Base-by-base conservation (phyloP, 129 eudicot species). In the Pittosporum tobira region DNA sequence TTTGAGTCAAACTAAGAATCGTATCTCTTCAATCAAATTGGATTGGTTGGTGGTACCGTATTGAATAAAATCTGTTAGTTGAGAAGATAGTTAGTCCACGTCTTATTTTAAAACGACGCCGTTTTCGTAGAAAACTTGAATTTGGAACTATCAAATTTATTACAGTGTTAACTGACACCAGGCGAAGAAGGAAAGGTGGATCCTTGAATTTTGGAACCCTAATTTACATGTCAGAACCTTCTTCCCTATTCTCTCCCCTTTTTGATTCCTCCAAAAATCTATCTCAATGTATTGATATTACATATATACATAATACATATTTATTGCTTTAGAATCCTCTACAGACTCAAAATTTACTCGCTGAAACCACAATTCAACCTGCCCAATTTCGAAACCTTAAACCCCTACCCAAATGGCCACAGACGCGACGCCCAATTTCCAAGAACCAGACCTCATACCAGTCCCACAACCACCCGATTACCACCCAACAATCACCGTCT, bases 361-460 rank as follows among this genome's bases (percentile, higher is more conserved):
- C 31, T 25, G 15, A 21, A 22, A 45, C 36, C 61, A 16, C 43
- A 59, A 14, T 43, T 37, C 34, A 40, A 14, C 15, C 19, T 25
- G 15, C 4, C 14, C 12, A 20, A 21, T 42, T 58, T 59, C 47
- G 26, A 34, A 63, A 14, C 20, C 22, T 44, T 1, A 57, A 54
- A 12, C 30, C 72, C 58, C 29, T 49, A n/a, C 4, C 36, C n/a
- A n/a, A 28, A 84, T 84, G 88, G 88, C 94, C 43, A 79, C 94
- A 27, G 80, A 83, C 48, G 84, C 76, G 28, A 62, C 85, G 15
- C 36, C 96, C 36, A 76, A 81, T 62, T 84, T 81, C 82, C 75
- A 88, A 16, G 76, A 84, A n/a, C 70, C 84, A 59, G 94, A 84
- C 40, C 82, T 84, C 4, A 57, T 79, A 21, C 87, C 89, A 31